phyloP scores from a whole-genome alignment of 2,329 filamentous ascomycete genomes.

The Pleomassaria siparia region DNA sequence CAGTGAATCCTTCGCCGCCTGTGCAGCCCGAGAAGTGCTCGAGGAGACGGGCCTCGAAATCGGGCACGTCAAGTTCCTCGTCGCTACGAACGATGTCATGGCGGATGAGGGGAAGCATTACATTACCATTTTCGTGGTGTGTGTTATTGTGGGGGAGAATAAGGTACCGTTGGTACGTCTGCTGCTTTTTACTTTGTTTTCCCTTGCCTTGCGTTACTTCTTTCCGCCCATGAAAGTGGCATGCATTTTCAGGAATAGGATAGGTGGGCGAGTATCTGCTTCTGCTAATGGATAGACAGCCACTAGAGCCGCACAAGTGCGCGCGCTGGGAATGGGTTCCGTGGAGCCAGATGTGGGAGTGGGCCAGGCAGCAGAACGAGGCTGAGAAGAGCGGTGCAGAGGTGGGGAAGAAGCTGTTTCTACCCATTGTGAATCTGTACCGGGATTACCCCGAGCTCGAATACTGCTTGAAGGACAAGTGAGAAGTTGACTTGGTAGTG shows the following conservation, averaged over 20 bases:
- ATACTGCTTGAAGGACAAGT: conserved; percentile 14
- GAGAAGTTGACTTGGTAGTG: background rate
- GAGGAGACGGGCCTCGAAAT: conserved; percentile 69
- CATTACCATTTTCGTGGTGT: conserved; percentile 69
- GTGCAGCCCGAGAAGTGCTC: conserved; percentile 65
- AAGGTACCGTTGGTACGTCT: conserved; percentile 56
- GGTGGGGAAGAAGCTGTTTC: conserved; percentile 45
- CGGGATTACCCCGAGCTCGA: conserved; percentile 33
- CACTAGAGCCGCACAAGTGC: conserved; percentile 57
- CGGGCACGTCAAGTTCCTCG: conserved; percentile 55
- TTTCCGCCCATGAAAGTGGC: no score
- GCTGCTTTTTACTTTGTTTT: conserved; percentile 16
- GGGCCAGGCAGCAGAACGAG: conserved; percentile 36
- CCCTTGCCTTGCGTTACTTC: no score
- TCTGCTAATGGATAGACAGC: conserved; percentile 9
- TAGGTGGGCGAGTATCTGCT: background rate
- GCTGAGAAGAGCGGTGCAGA: conserved; percentile 28
- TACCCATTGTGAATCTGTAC: conserved; percentile 52
- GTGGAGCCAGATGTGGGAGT: conserved; percentile 51
- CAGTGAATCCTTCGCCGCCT: conserved; percentile 62
- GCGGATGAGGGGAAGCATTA: conserved; percentile 66
- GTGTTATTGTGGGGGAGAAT: conserved; percentile 50
- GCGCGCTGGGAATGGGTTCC: conserved; percentile 56
- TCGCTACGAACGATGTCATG: conserved; percentile 70
- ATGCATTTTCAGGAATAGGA: no score